Evolutionary conservation across 805 yeast species (phyloP).

Genomic region (Metschnikowia similis): DNA sequence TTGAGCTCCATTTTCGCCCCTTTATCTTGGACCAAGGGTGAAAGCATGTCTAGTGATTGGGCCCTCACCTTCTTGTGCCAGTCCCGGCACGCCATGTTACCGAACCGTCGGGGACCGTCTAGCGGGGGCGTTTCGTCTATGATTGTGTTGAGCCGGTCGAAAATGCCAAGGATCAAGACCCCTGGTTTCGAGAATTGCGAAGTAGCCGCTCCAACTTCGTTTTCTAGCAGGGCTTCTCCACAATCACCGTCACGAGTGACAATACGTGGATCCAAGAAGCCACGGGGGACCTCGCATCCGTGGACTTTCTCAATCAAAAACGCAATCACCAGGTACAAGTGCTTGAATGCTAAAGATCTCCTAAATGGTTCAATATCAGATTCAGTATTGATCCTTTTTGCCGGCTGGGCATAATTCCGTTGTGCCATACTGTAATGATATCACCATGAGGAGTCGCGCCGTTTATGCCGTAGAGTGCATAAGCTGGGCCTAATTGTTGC

Average conservation of each 20-base stretch:
- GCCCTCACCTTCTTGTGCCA: constrained; percentile 53
- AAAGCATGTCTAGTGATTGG: constrained; percentile 3
- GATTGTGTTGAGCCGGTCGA: constrained; percentile 44
- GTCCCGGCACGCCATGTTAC: constrained; percentile 76
- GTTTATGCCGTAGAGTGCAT: not conserved
- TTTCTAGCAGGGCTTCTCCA: not conserved
- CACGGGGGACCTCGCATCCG: constrained; percentile 31
- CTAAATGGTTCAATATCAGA: constrained; percentile 11
- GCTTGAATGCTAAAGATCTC: constrained; percentile 11
- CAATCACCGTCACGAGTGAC: constrained; percentile 12
- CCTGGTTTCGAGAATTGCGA: not conserved
- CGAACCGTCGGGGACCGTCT: constrained; percentile 78
- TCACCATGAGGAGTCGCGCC: not conserved
- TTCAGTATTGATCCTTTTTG: constrained; percentile 9
- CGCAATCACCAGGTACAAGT: constrained; percentile 12
- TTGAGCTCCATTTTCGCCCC: constrained; percentile 8
- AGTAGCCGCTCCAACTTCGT: not conserved
- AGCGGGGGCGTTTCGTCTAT: constrained; percentile 67
- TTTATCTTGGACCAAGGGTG: constrained; percentile 1
- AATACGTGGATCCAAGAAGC: constrained; percentile 27
- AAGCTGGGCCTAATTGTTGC: not conserved
- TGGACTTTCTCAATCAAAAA: constrained; percentile 24
- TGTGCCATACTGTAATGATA: constrained; percentile 1
- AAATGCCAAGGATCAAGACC: constrained; percentile 5
- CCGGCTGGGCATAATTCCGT: constrained; percentile 5